These are phyloP conservation scores for Penicillium verrucosum DNA, from an alignment of 2,329 filamentous ascomycete genomes.

Conservation along the genomic window DNA sequence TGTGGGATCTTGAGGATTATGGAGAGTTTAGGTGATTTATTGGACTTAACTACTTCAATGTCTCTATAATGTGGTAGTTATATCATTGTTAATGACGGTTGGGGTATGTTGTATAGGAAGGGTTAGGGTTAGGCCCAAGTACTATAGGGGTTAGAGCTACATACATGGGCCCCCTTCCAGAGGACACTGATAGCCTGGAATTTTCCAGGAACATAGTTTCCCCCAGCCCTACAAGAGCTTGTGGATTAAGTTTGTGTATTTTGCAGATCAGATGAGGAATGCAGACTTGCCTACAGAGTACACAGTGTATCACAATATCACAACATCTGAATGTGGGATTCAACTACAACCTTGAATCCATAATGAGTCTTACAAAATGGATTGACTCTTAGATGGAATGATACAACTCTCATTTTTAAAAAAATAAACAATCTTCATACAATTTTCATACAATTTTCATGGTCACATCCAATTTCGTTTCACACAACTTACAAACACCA, in stretches of 20 bases:
- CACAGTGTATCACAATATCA: not conserved
- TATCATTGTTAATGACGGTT: not conserved
- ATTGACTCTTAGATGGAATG: no score
- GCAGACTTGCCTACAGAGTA: not conserved
- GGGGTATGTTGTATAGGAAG: not conserved
- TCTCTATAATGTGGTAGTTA: not conserved
- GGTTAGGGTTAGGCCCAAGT: not conserved
- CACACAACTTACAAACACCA: not conserved
- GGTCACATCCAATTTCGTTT: not conserved
- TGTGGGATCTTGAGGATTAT: not conserved
- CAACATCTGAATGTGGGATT: not conserved
- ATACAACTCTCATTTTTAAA: not conserved
- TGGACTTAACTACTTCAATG: no score
- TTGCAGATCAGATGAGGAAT: conserved; percentile 5
- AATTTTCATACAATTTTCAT: not conserved
- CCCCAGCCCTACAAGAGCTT: not conserved
- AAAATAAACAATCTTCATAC: not conserved
- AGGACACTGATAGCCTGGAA: not conserved
- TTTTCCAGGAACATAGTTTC: not conserved
- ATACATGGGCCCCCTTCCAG: not conserved
- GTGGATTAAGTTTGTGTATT: not conserved
- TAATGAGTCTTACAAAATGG: not conserved
- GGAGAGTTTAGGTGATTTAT: not conserved
- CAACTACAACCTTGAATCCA: not conserved
- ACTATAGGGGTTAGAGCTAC: not conserved